A percentile compares a stretch with the other conserved stretches of the same genome.
Conservation (phyloP, 768 basidiomycete genomes). For the Pleurotus djamor region DNA sequence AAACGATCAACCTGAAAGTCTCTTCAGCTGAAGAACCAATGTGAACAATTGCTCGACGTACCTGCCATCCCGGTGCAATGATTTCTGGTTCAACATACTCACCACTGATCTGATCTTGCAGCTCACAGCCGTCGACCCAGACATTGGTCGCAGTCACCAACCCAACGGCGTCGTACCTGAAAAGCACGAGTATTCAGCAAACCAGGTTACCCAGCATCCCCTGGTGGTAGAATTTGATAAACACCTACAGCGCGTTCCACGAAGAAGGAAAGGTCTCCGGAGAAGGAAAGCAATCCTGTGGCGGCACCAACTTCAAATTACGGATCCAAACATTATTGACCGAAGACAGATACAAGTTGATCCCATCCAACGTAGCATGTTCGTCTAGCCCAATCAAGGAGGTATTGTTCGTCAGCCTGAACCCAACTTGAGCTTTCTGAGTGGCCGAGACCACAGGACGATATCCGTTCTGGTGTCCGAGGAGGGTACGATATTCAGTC, state of each 20-base stretch:
- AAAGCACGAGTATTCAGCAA: no score
- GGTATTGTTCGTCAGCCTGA: constrained; percentile 12
- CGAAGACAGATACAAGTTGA: constrained; percentile 10
- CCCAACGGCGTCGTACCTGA: constrained; percentile 14
- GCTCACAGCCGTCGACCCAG: constrained; percentile 14
- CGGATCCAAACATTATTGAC: constrained; percentile 15
- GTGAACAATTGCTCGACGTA: background rate
- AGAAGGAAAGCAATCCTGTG: constrained; percentile 14
- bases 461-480: constrained; percentile 14
- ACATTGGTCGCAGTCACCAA: constrained; percentile 15
- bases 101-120: constrained; percentile 12
- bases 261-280: constrained; percentile 14
- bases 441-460: constrained; percentile 10
- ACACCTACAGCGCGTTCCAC: constrained; percentile 14
- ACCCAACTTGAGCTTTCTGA: constrained; percentile 14
- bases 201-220: no score
- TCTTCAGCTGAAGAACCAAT: background rate
- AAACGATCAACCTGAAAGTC: constrained; percentile 12
- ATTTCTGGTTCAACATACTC: constrained; percentile 12
- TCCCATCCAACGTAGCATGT: constrained; percentile 11
- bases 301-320: constrained; percentile 15
- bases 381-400: constrained; percentile 14
- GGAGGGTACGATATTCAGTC: constrained; percentile 11
- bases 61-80: constrained; percentile 9
- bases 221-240: background rate